Conservation (phyloP, 441 rosid species). For the Bocquillonia castaneifolia region DNA sequence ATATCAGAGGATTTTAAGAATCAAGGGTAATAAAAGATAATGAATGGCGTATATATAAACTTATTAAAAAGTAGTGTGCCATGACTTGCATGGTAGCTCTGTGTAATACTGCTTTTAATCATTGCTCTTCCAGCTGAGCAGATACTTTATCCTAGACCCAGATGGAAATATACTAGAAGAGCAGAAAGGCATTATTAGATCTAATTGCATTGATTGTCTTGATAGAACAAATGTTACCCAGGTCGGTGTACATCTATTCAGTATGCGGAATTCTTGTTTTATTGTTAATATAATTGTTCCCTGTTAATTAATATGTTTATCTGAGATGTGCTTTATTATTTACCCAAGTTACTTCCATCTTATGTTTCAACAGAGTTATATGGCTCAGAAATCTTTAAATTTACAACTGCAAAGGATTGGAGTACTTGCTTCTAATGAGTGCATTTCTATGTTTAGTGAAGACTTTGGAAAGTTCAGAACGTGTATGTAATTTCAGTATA, state of each 20-base stretch:
- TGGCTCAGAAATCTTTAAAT: conserved; percentile 69
- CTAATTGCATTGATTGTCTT: conserved; percentile 96
- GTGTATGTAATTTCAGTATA: conserved; percentile 39
- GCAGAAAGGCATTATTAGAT: conserved; percentile 84
- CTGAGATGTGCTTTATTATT: conserved; percentile 2
- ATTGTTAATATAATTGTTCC: conserved; percentile 23
- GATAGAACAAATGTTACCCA: conserved; percentile 98
- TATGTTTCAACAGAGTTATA: conserved; percentile 55
- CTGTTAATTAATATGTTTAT: conserved; percentile 12
- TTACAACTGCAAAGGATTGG: conserved; percentile 67
- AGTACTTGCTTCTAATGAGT: conserved; percentile 48
- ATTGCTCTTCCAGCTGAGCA: conserved; percentile 68
- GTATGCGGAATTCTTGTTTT: neutral
- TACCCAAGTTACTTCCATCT: conserved; percentile 8
- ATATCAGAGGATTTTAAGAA: conserved; percentile 65
- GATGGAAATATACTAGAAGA: conserved; percentile 66
- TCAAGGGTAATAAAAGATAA: conserved; percentile 64
- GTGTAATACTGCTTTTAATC: conserved; percentile 42
- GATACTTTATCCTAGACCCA: conserved; percentile 69
- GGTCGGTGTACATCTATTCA: conserved; percentile 51
- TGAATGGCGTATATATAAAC: conserved; percentile 12
- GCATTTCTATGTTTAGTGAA: conserved; percentile 56
- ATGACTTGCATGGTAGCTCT: conserved; percentile 34
- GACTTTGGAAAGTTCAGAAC: conserved; percentile 66
- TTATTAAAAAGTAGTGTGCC: conserved; percentile 26